These are phyloP conservation scores for Cryphonectria japonica DNA, from an alignment of 2,329 filamentous ascomycete genomes.

Conservation along the genomic window DNA sequence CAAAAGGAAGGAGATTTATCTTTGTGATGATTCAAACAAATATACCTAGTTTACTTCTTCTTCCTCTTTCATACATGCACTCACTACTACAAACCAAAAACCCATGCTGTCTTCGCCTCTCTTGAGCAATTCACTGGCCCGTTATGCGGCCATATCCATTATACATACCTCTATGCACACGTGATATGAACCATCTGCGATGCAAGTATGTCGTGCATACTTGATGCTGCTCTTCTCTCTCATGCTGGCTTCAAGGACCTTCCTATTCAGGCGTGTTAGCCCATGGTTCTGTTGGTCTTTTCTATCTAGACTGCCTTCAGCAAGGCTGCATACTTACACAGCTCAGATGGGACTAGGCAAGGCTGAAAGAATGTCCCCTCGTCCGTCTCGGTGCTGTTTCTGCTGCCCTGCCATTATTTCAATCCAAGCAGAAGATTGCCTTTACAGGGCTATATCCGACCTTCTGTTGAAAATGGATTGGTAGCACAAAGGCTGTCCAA, in stretches of 20 bases:
- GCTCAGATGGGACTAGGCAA: slow-evolving; percentile 20
- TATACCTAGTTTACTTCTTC: neutral
- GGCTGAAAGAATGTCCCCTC: neutral
- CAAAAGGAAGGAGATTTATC: neutral
- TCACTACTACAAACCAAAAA: neutral
- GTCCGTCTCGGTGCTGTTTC: neutral
- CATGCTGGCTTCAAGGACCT: neutral
- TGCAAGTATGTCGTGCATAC: slow-evolving; percentile 40
- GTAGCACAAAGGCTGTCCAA: neutral
- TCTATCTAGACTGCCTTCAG: slow-evolving; percentile 13
- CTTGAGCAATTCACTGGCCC: slow-evolving; percentile 28
- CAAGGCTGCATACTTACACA: neutral
- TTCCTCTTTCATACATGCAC: neutral
- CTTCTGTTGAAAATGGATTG: neutral
- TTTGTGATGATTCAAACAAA: too few species aligned
- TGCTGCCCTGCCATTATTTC: neutral
- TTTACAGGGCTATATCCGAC: neutral
- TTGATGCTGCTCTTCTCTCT: slow-evolving; percentile 27
- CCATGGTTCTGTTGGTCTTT: slow-evolving; percentile 35
- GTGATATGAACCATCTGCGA: slow-evolving; percentile 35
- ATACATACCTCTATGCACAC: slow-evolving; percentile 27
- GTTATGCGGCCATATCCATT: slow-evolving; percentile 34
- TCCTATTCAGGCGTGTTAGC: slow-evolving; percentile 35
- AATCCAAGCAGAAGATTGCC: neutral
- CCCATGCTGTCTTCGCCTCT: too few species aligned